Base-by-base conservation (phyloP, 768 basidiomycete genomes). In the Mycena haematopus region DNA sequence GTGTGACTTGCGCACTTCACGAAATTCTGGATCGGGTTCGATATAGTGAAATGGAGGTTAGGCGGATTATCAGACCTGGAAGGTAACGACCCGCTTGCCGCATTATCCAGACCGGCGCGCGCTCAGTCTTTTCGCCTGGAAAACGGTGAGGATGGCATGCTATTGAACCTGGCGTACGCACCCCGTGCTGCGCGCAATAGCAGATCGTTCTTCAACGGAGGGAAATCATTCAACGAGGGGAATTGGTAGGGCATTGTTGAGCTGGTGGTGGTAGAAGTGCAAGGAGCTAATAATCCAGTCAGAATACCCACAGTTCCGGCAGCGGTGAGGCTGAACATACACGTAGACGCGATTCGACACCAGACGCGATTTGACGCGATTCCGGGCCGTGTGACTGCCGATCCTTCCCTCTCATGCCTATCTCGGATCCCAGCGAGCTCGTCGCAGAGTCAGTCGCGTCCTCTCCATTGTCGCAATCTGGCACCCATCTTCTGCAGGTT, bases 21-120 rank as follows among this genome's bases (percentile, higher is more conserved):
- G 86, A 76, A 98, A 99, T 79, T 98, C 96, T 96, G 73, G 35
- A 52, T 67, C 59, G 22, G 5, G 36, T 57, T 63, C 57, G 53
- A 56, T 49, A 33, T 24, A 40, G 64, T 27, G 33, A 52, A 24
- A 40, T 17, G 54, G 52, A 56, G 21, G 57, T 52, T 46, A 46
- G 42, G 47, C 54, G 66, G 63, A 46, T n/a, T 50, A 61, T 73
- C 76, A 72, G 70, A 92, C 92, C 96, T 76, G 96, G 96, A 49
- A 98, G 86, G 78, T 96, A 96, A 55, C 96, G 87, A 52, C 96
- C 96, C 24, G 96, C 96, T 74, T 98, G 96, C 36, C 96, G 86
- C 96, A 98, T 98, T 52, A 96, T 91, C 96, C 96, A 98, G 59
- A 95, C 94, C n/a, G 96, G 95, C 8, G 95, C 94, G 58, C 92